Evolutionary conservation across 2,329 filamentous ascomycete species (phyloP).

Genomic region (Aspergillus quadricinctus): DNA sequence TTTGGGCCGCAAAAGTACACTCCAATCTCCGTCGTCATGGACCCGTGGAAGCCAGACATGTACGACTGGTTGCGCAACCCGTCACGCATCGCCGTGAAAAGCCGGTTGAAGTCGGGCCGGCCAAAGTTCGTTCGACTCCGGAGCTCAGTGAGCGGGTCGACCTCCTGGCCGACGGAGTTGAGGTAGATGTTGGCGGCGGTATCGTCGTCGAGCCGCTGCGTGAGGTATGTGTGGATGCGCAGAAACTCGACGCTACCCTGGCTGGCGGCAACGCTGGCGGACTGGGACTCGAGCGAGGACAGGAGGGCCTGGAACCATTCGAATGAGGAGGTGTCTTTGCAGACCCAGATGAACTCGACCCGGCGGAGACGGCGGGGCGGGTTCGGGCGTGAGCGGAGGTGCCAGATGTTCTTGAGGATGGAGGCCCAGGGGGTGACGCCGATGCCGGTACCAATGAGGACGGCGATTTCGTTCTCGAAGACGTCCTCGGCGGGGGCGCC

Average conservation of each 20-base stretch:
- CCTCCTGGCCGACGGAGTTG: slow-evolving; percentile 82
- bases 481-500: slow-evolving; percentile 97
- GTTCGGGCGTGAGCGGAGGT: slow-evolving; percentile 84
- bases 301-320: slow-evolving; percentile 98
- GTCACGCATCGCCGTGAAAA: slow-evolving; percentile 81
- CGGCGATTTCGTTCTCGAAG: slow-evolving; percentile 81
- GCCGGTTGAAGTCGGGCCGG: slow-evolving; percentile 76
- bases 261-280: slow-evolving; percentile 62
- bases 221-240: slow-evolving; percentile 96
- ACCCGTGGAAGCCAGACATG: slow-evolving; percentile 73
- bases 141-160: slow-evolving; percentile 89
- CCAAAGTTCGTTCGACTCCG: slow-evolving; percentile 90
- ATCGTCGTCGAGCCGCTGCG: slow-evolving; percentile 85
- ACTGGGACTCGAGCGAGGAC: slow-evolving; percentile 84
- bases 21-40: slow-evolving; percentile 77
- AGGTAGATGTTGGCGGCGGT: slow-evolving; percentile 95
- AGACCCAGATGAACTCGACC: slow-evolving; percentile 99
- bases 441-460: slow-evolving; percentile 78
- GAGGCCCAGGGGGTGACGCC: slow-evolving; percentile 84
- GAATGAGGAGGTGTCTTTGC: slow-evolving; percentile 90
- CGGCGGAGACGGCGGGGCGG: slow-evolving; percentile 82
- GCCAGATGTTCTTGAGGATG: slow-evolving; percentile 97
- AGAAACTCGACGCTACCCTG: slow-evolving; percentile 67
- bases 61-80: slow-evolving; percentile 84
- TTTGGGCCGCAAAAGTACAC: slow-evolving; percentile 98